Base-by-base conservation (phyloP, 768 basidiomycete species). In the Suillus variegatus region DNA sequence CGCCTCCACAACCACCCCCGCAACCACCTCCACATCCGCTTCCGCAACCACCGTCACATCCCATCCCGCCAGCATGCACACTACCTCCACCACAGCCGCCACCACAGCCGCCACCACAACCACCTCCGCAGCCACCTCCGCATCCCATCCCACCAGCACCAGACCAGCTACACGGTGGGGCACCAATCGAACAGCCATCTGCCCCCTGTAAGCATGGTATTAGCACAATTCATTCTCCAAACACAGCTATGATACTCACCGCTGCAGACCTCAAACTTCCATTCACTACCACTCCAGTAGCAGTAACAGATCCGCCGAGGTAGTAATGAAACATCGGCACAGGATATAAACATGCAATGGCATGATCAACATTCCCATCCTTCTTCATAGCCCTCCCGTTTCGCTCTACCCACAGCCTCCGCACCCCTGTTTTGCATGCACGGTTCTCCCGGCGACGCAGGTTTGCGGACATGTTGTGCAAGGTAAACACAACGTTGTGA, bases 401-500 rank as follows among this genome's bases (percentile, higher is more conserved):
- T 40, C 67, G 68, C 68, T 73, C 71, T 52, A 79, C 75, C 35
- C 77, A 71, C 68, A 67, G 56, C 60, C 65, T 49, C 36, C 79
- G 70, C 60, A 68, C 69, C 28, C 65, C 66, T 16, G 75, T 49
- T 73, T 79, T 76, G 60, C 66, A 69, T 28, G 55, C 62, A 16
- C 78, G 71, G 2, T 49, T 54, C 60, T 66, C 64, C 38, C 73
- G 76, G 22, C 68, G 69, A 6, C 64, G 61, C 46, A 75, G 72
- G 64, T 64, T 66, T 13, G 62, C 44, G 2, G 62, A 65, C 64
- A 73, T 74, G 49, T 73, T 68, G 16, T 76, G 73, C 41, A 78
- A 71, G 5, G 74, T 66, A 65, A 77, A 80, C 8, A 85, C 81
- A 0, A 81, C 74, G 61, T 84, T 85, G 69, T 86, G 85, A 67